Evolutionary conservation across 139 green algal species (phyloP).

Genomic region (Tetraselmis striata): DNA sequence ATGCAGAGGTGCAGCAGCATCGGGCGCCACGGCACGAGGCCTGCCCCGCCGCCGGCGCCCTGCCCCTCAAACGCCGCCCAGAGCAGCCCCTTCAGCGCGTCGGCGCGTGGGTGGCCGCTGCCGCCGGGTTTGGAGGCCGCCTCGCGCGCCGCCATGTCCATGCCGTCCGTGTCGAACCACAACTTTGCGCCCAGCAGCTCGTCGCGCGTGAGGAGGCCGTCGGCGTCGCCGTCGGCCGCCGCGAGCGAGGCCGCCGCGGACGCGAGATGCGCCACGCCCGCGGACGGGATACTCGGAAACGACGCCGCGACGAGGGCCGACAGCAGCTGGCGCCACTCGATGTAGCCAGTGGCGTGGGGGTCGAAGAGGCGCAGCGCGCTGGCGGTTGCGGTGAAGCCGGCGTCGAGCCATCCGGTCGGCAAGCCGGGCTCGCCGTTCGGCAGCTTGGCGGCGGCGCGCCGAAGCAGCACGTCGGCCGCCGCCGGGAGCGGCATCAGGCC

Average conservation of each 20-base stretch:
- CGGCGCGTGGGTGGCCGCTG: constrained; percentile 4
- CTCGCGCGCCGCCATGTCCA: background rate
- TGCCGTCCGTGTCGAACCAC: constrained; percentile 44
- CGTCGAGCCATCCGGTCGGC: constrained; percentile 24
- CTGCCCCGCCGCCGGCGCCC: background rate
- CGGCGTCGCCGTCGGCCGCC: constrained; percentile 25
- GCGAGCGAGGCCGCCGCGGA: constrained; percentile 8
- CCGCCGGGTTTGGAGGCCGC: background rate
- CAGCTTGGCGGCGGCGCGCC: background rate
- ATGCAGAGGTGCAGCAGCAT: constrained; percentile 46
- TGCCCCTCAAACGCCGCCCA: constrained; percentile 32
- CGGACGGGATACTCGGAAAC: constrained; percentile 32
- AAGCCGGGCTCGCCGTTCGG: constrained; percentile 14
- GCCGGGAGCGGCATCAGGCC: constrained; percentile 38
- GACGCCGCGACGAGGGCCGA: constrained; percentile 28
- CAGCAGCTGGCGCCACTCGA: constrained; percentile 53
- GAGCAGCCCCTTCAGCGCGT: constrained; percentile 34
- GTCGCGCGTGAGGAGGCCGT: constrained; percentile 29
- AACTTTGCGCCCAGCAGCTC: constrained; percentile 36
- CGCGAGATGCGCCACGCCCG: constrained; percentile 7
- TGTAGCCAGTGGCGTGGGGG: constrained; percentile 32
- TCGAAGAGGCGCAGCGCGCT: constrained; percentile 35
- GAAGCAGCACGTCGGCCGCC: constrained; percentile 15
- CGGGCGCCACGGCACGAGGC: background rate
- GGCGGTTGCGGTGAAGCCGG: constrained; percentile 17